These are phyloP conservation scores for Kuraishia ogatae DNA, from an alignment of 805 yeast genomes.

Conservation along the genomic window DNA sequence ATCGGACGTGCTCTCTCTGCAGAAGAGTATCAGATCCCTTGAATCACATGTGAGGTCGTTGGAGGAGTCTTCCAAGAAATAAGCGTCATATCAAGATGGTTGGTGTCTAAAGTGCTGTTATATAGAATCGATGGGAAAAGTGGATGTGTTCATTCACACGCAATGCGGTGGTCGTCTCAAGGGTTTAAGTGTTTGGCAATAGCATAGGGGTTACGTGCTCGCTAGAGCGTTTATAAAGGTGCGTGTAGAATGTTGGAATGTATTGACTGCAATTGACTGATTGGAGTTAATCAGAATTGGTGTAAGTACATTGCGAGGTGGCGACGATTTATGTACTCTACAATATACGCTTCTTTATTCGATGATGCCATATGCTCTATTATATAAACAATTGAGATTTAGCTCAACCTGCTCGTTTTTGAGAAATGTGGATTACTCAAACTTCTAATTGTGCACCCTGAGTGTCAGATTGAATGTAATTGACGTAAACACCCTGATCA, in stretches of 20 bases:
- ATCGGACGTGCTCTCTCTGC: constrained; percentile 66
- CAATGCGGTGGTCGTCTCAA: neutral
- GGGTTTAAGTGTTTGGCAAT: neutral
- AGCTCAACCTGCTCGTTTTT: too few relatives aligned
- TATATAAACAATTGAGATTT: neutral
- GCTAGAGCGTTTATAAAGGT: neutral
- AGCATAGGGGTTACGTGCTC: neutral
- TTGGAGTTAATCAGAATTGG: neutral
- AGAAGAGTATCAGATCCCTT: constrained; percentile 55
- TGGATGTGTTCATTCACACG: neutral
- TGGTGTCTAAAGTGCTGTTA: neutral
- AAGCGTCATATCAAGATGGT: neutral
- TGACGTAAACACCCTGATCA: too few relatives aligned
- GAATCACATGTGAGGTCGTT: constrained; percentile 61
- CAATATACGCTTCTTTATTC: neutral
- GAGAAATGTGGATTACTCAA: too few relatives aligned
- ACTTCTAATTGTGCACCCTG: too few relatives aligned
- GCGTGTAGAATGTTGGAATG: neutral
- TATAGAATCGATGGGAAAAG: neutral
- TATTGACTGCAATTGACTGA: neutral
- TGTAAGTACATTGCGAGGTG: neutral
- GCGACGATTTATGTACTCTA: neutral
- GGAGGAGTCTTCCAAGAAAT: constrained; percentile 32
- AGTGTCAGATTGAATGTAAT: too few relatives aligned
- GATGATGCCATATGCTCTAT: neutral